Conservation (phyloP, 2,329 filamentous ascomycete species). For the Alternaria rosae region DNA sequence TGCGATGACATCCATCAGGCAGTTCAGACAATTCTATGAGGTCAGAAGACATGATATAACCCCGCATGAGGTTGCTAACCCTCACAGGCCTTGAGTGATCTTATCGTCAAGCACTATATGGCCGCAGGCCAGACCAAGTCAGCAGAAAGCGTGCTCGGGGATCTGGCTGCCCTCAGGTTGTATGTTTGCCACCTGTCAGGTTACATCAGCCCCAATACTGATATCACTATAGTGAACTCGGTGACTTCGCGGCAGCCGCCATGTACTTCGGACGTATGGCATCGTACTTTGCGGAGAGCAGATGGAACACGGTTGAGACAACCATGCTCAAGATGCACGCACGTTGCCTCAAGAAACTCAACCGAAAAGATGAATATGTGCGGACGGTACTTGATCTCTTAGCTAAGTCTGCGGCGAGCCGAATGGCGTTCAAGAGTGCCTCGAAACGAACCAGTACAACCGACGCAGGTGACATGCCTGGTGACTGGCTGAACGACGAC, state of each 20-base stretch:
- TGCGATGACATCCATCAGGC: conserved; percentile 46
- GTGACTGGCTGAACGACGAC: conserved; percentile 50
- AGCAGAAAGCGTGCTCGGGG: conserved; percentile 78
- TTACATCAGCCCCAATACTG: conserved; percentile 2
- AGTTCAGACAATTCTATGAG: conserved; percentile 54
- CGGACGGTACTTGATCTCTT: conserved; percentile 77
- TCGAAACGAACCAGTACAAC: conserved; percentile 23
- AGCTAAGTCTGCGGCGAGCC: conserved; percentile 64
- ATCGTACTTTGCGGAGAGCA: conserved; percentile 73
- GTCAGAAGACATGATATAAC: conserved; percentile 19
- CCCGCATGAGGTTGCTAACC: conserved; percentile 35
- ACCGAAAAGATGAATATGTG: conserved; percentile 80
- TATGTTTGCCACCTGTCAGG: conserved; percentile 23
- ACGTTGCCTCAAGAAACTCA: conserved; percentile 78
- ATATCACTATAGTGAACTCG: conserved; percentile 58
- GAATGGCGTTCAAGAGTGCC: conserved; percentile 35
- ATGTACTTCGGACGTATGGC: conserved; percentile 80
- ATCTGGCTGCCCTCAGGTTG: conserved; percentile 85
- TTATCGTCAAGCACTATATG: conserved; percentile 81
- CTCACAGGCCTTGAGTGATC: conserved; percentile 81
- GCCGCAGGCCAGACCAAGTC: conserved; percentile 81
- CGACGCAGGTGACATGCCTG: conserved; percentile 14
- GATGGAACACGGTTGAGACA: conserved; percentile 81
- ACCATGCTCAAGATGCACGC: conserved; percentile 88
- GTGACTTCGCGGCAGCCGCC: conserved; percentile 76